Evolutionary conservation across 2,329 filamentous ascomycete species (phyloP), one percentile per base, ranked within the genome.

Genomic region (Xylaria sp.): DNA sequence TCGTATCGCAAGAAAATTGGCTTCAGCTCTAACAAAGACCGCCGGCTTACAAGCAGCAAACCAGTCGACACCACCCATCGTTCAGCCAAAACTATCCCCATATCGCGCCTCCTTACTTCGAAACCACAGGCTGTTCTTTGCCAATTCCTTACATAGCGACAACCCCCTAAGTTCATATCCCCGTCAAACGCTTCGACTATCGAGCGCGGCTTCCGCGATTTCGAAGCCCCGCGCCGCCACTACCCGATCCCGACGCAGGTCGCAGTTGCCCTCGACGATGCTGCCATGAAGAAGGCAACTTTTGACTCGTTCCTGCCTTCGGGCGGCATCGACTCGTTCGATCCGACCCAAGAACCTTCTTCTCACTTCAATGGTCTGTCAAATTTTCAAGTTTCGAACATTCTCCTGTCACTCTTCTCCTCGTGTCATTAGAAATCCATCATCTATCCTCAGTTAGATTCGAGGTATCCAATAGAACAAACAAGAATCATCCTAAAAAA

Each of bases 261-360:
- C 23, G 23, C 23, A 30, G 23, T 30, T 30, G 23, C 23, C 23
- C 23, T 30, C 37, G 37, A 42, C 37, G 37, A 46, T 46, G 13
- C 42, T 46, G 11, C 42, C 10, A 46, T 46, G 42, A 46, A 46
- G 42, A 46, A 46, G n/a, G 42, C 13, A 46, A 11, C 74, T 39
- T 70, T 75, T 60, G 76, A 79, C 63, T 75, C 76, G 34, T 78
- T 78, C 67, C 69, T 77, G 66, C 75, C 77, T 9, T 73, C 72
- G 52, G 74, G 74, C 63, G 72, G 70, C 55, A 64, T 72, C 61
- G 75, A 77, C 52, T 65, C 65, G 35, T 69, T 68, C 65, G 71
- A 72, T 47, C 67, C 64, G 30, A 65, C 70, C 30, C 64, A 71
- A 58, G 57, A 69, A 16, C 68, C 55, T 65, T 65, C 59, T 61